Base-by-base conservation (phyloP, 2,329 filamentous ascomycete genomes). In the Pseudopyricularia javanii region DNA sequence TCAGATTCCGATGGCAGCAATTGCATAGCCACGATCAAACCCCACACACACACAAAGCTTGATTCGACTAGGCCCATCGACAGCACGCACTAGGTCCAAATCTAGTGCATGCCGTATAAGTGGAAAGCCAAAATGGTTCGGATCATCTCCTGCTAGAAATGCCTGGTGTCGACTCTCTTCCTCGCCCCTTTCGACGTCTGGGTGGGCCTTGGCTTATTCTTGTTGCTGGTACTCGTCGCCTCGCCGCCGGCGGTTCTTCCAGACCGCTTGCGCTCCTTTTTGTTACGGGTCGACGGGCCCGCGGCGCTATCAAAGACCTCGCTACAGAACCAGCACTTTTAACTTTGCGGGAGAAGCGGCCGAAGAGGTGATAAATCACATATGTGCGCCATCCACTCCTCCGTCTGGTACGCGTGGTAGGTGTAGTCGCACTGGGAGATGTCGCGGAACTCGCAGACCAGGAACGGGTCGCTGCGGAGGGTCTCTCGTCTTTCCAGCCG, bases 311-410 rank as follows among this genome's bases (percentile, higher is more conserved):
- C 57, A 53, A 74, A 76, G 0, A 34, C 14, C 20, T 54, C 47
- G 52, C 73, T 65, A 58, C 78, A 82, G 55, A 76, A 80, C 69
- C 72, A 77, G 58, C 78, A 82, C n/a, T 0, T 68, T 52, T 4
- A 66, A 66, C 11, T 57, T 57, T 0, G 11, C 8, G 0, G 75
- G 75, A n/a, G 6, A 71, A 68, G 0, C 17, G 53, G 4, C 61
- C 33, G 0, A 34, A 2, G 8, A 71, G 58, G 56, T 79, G 75
- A 1, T 64, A 59, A 1, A 0, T 55, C 26, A 2, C 61, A 52
- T 28, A 72, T 68, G 54, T 82, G 78, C 0, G 64, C 53, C 14
- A 76, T 68, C 77, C 77, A 81, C 2, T 15, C 51, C 0, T 66
- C 58, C 22, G 62, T 58, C 0, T 76, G 63, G 9, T 70, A 60